Evolutionary conservation across 305 asterid species (phyloP).

Genomic region (Fraxinus albicans): DNA sequence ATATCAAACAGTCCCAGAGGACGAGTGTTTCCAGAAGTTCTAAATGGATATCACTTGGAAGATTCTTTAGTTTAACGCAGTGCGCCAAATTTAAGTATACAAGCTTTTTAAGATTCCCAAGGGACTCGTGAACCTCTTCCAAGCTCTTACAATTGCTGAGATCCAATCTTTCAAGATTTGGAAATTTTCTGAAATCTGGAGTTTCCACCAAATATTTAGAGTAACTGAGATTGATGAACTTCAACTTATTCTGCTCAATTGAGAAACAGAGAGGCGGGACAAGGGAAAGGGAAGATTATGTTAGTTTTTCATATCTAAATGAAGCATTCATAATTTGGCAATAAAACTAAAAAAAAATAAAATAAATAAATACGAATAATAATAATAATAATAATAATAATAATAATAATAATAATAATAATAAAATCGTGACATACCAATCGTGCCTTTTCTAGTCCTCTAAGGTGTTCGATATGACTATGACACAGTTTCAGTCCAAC

Average conservation of each 20-base stretch:
- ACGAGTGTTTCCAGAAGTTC: slow-evolving; percentile 13
- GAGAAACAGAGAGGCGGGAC: not conserved
- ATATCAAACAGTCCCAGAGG: slow-evolving; percentile 17
- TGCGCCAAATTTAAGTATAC: slow-evolving; percentile 16
- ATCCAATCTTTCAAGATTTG: slow-evolving; percentile 19
- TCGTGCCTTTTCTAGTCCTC: not conserved
- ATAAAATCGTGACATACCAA: not conserved
- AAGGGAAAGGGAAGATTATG: not conserved
- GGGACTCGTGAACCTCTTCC: slow-evolving; percentile 5
- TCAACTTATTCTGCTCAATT: not conserved
- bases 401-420: too few species aligned
- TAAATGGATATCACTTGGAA: not conserved
- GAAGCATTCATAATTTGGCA: not conserved
- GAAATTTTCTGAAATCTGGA: slow-evolving; percentile 17
- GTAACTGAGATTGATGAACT: slow-evolving; percentile 14
- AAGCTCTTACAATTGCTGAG: slow-evolving; percentile 19
- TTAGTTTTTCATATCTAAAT: not conserved
- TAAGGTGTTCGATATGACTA: not conserved
- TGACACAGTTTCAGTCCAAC: slow-evolving; percentile 10
- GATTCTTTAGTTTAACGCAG: slow-evolving; percentile 14
- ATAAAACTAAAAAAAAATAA: not conserved
- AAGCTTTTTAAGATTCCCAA: slow-evolving; percentile 7
- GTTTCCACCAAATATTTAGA: not conserved
- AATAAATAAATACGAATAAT: too few species aligned
- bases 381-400: too few species aligned